Base-by-base conservation (phyloP, 1,139 yeast species). In the Taphrina wiesneri region DNA sequence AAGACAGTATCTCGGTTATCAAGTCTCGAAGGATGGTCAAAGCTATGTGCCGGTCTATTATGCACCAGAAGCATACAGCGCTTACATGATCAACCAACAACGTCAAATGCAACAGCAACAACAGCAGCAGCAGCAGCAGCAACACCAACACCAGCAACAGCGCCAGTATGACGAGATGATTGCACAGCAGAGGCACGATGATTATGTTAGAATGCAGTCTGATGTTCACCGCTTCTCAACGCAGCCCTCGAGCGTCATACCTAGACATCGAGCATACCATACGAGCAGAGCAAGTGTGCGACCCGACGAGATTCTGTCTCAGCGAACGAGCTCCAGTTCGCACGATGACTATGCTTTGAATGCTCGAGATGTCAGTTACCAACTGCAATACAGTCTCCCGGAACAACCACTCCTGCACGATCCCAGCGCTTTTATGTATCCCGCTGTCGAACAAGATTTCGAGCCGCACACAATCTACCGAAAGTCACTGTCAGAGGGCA, bases 11-110 rank as follows among this genome's bases (percentile, higher is more conserved):
- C 23, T 32, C 9, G 36, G 26, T 21, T 54, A 54, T 36, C 46
- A 41, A 36, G 6, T 54, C 7, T 39, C 59, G 30, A 39, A 36
- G 23, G 59, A 54, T 28, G 59, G 59, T 4, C 32, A 23, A 25
- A 54, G 23, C 23, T 54, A 17, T 21, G 17, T 36, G 23, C 59
- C 59, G 11, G 49, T 54, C 36, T 54, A 54, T 23, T 36, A 17
- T 25, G 26, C 46, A 11, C 49, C 36, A 7, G 59, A 54, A 39
- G 46, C 34, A 15, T 54, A 54, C 25, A 36, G 39, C 11, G 21
- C 32, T 13, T 41, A 54, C 19, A n/a, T 39, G 41, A 9, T 52
- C 30, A 23, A 36, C 9, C 43, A 34, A 6, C 57, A 32, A 28
- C 56, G 56, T 9, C 39, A 49, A 15, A 3, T 26, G 34, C 39